These are phyloP conservation scores for Asterella californica DNA, from an alignment of 225 moss, liverwort and hornwort species.

Conservation along the genomic window DNA sequence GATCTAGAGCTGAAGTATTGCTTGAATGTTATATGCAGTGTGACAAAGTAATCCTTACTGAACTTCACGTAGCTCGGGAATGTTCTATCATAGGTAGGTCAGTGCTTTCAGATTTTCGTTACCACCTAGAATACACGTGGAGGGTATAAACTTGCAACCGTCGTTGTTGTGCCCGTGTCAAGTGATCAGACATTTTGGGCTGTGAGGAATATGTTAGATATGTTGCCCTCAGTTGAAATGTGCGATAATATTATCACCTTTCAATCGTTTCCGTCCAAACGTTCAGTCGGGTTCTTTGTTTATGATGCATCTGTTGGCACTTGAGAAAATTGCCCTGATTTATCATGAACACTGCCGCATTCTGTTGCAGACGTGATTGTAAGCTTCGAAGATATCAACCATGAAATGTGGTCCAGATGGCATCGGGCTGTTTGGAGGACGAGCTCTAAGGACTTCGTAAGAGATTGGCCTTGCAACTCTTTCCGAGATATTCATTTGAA, in stretches of 20 bases:
- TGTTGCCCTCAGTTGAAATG: too few relatives aligned
- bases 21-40: not conserved
- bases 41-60: not conserved
- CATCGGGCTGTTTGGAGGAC: conserved; percentile 72
- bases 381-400: conserved; percentile 53
- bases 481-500: not conserved
- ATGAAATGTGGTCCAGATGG: conserved; percentile 88
- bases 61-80: not conserved
- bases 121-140: too few relatives aligned
- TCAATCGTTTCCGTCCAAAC: not conserved
- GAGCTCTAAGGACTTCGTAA: conserved; percentile 9
- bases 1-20: not conserved
- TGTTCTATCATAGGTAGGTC: not conserved
- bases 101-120: too few relatives aligned
- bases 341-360: too few relatives aligned
- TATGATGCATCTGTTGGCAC: too few relatives aligned
- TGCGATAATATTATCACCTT: not conserved
- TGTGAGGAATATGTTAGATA: too few relatives aligned
- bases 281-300: not conserved
- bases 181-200: too few relatives aligned
- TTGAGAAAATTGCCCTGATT: too few relatives aligned
- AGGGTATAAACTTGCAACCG: too few relatives aligned
- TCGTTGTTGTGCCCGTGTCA: not conserved
- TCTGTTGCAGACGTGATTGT: conserved; percentile 33
- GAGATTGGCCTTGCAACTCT: conserved; percentile 13